Percentiles rank a stretch among this genome's conserved stretches.
phyloP scores from a whole-genome alignment of 768 basidiomycete species.

The Melanogaster broomeanus region DNA sequence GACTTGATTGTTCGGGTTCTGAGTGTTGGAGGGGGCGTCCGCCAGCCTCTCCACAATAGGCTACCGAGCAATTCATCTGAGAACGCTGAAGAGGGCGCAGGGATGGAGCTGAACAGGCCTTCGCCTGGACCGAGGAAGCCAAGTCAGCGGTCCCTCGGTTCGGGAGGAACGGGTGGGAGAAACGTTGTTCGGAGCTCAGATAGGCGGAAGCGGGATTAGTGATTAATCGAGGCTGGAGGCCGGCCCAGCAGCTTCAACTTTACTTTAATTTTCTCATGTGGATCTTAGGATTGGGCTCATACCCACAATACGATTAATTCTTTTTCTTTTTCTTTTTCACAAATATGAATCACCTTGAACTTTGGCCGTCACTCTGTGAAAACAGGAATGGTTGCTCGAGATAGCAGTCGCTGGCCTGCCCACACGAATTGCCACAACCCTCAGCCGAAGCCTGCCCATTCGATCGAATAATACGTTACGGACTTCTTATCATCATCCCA shows the following conservation, averaged over 20 bases:
- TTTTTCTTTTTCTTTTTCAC: no score
- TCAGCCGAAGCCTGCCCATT: slow-evolving; percentile 88
- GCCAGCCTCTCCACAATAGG: slow-evolving; percentile 23
- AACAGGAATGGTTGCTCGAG: not conserved
- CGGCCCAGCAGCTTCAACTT: slow-evolving; percentile 8
- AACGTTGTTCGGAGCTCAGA: slow-evolving; percentile 33
- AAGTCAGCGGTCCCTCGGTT: slow-evolving; percentile 5
- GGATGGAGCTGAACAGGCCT: slow-evolving; percentile 26
- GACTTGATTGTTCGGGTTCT: slow-evolving; percentile 65
- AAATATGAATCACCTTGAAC: not conserved
- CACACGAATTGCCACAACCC: not conserved
- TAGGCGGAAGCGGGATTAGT: slow-evolving; percentile 50
- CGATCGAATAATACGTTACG: slow-evolving; percentile 77
- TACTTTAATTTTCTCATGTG: slow-evolving; percentile 14
- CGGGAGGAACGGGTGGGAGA: slow-evolving; percentile 12
- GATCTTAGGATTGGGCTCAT: slow-evolving; percentile 6
- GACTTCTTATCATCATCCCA: slow-evolving; percentile 74
- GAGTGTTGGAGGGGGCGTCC: slow-evolving; percentile 49
- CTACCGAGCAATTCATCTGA: slow-evolving; percentile 53
- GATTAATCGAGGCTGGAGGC: not conserved
- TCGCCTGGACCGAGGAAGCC: slow-evolving; percentile 8
- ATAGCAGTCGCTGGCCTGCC: not conserved
- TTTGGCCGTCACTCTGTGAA: not conserved
- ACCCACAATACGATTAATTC: slow-evolving; percentile 5
- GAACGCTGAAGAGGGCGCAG: slow-evolving; percentile 62